phyloP scores from a whole-genome alignment of 345 rosid species.

The Rhodamnia argentea region DNA sequence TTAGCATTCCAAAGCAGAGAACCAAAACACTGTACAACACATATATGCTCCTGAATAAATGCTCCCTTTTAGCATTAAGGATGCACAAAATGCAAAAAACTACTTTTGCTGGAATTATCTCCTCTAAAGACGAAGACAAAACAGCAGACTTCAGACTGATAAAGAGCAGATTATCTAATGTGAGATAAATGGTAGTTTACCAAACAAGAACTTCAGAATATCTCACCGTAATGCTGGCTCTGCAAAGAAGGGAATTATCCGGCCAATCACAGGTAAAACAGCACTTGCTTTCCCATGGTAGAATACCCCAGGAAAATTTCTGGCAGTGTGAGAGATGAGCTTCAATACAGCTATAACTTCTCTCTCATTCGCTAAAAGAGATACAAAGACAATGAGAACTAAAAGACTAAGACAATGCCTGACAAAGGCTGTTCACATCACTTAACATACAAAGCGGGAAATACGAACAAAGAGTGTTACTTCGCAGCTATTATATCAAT shows the following conservation, averaged over 20 bases:
- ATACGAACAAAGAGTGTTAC: not conserved
- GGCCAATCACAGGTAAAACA: slow-evolving; percentile 64
- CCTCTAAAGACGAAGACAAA: not conserved
- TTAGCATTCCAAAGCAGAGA: not conserved
- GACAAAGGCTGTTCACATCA: not conserved
- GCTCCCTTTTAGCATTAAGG: not conserved
- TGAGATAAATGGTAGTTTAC: not conserved
- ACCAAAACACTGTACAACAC: not conserved
- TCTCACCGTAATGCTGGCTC: slow-evolving; percentile 74
- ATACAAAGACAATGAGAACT: not conserved
- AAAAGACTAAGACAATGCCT: not conserved
- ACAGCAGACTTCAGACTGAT: not conserved
- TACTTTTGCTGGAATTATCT: not conserved
- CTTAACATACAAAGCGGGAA: not conserved
- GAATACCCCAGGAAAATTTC: slow-evolving; percentile 72
- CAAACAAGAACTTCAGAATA: not conserved
- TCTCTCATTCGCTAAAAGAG: slow-evolving; percentile 56
- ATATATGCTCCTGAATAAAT: not conserved
- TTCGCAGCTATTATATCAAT: not conserved
- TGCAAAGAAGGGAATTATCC: slow-evolving; percentile 69
- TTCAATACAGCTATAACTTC: slow-evolving; percentile 76
- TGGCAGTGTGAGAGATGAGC: slow-evolving; percentile 71
- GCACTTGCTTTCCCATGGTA: slow-evolving; percentile 70
- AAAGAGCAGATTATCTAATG: not conserved
- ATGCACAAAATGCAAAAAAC: not conserved